A percentile compares a stretch with the other conserved stretches of the same genome.
phyloP scores from a whole-genome alignment of 2,329 filamentous ascomycete genomes.

The Phaeophleospora eucalypticola region DNA sequence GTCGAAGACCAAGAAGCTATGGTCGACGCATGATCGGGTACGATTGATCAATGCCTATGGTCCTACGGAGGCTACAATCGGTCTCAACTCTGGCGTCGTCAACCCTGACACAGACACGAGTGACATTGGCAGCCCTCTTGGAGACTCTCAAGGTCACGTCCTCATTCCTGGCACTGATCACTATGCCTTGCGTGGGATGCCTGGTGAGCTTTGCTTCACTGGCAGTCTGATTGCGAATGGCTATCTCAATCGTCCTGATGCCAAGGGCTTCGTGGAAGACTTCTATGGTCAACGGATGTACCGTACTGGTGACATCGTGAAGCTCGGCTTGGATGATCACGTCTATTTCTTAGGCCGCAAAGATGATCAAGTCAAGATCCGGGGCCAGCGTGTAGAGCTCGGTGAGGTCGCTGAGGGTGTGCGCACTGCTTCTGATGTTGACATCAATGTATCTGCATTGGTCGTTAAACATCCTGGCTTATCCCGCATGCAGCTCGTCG shows the following conservation, averaged over 20 bases:
- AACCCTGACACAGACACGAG: conserved; percentile 11
- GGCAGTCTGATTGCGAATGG: conserved; percentile 19
- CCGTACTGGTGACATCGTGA: conserved; percentile 23
- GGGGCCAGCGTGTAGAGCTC: conserved; percentile 23
- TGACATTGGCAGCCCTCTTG: conserved; percentile 13
- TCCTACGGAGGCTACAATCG: conserved; percentile 18
- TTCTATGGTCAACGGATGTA: conserved; percentile 13
- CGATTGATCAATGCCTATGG: conserved; percentile 20
- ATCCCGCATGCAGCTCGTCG: conserved; percentile 11
- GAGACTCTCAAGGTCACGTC: conserved; percentile 16
- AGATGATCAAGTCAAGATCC: conserved; percentile 23
- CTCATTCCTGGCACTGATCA: conserved; percentile 11
- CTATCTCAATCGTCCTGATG: conserved; percentile 17
- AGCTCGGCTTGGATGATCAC: conserved; percentile 16
- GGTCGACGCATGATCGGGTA: conserved; percentile 11
- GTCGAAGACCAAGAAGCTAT: conserved; percentile 17
- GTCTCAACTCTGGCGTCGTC: conserved; percentile 7
- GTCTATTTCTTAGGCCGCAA: conserved; percentile 21
- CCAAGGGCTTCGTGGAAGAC: conserved; percentile 13
- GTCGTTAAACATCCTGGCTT: conserved; percentile 16
- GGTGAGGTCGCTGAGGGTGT: conserved; percentile 21
- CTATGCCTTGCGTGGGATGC: conserved; percentile 14
- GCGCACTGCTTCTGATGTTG: conserved; percentile 5
- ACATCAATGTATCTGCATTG: conserved; percentile 11
- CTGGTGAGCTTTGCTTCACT: conserved; percentile 18